These are phyloP conservation scores for Aspergillus tanneri DNA, from an alignment of 2,329 filamentous ascomycete species.

Conservation along the genomic window DNA sequence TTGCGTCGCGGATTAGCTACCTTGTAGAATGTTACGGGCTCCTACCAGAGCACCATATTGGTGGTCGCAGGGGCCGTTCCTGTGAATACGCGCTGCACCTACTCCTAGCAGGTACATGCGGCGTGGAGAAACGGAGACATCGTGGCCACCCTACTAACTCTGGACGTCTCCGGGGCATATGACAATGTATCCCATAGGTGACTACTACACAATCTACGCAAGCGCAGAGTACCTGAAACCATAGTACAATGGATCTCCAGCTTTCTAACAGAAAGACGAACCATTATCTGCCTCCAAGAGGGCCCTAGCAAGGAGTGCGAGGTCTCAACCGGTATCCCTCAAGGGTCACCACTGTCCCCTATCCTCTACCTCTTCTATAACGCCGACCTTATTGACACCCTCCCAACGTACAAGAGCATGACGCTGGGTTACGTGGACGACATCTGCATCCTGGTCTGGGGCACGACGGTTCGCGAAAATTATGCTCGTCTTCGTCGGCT, in stretches of 20 bases:
- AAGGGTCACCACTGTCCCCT: constrained; percentile 20
- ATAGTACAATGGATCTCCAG: constrained; percentile 22
- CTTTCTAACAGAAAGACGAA: constrained; percentile 11
- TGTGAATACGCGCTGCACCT: constrained; percentile 5
- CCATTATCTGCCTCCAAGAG: constrained; percentile 1
- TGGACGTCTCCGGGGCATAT: constrained; percentile 11
- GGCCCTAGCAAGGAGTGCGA: neutral
- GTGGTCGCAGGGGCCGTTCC: neutral
- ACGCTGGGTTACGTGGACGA: too few relatives aligned
- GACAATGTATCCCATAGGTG: constrained; percentile 18
- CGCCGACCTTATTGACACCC: constrained; percentile 10
- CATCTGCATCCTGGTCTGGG: too few relatives aligned
- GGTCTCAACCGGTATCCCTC: constrained; percentile 2
- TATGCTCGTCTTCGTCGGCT: too few relatives aligned
- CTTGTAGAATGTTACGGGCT: constrained; percentile 12
- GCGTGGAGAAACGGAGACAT: neutral
- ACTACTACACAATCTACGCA: constrained; percentile 19
- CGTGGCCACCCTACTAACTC: neutral
- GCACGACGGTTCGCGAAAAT: too few relatives aligned
- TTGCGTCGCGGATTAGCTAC: constrained; percentile 17
- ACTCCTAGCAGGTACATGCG: neutral
- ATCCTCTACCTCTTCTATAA: constrained; percentile 32
- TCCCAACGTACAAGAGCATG: neutral
- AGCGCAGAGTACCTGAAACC: constrained; percentile 14
- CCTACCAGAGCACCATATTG: constrained; percentile 1